A percentile compares a stretch with the other conserved stretches of the same genome.
Evolutionary conservation across 352 stramenopile species (phyloP).

Genomic region (Phytophthora nicotianae): DNA sequence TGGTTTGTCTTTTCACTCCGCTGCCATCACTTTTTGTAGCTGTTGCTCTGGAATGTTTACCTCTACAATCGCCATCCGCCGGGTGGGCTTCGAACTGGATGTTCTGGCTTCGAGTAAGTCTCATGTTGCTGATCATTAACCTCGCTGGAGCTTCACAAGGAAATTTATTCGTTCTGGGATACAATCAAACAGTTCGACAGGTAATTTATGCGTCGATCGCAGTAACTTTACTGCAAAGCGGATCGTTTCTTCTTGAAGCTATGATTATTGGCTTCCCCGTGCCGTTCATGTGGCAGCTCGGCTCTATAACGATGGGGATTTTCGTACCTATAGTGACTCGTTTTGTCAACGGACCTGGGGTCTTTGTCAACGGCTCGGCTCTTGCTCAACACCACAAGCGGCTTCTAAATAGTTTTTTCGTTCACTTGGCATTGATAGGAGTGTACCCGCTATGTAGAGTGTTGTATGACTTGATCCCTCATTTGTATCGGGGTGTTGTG

Average conservation of each 20-base stretch:
- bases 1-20: constrained; percentile 8
- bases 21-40: background rate
- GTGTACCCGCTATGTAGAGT: constrained; percentile 11
- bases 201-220: background rate
- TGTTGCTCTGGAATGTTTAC: constrained; percentile 4
- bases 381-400: background rate
- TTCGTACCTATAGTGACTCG: background rate
- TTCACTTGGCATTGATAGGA: background rate
- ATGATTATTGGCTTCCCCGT: background rate
- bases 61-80: background rate
- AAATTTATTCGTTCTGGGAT: background rate
- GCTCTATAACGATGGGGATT: background rate
- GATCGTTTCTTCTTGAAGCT: background rate
- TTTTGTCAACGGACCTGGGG: background rate
- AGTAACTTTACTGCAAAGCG: background rate
- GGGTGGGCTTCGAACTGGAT: constrained; percentile 5
- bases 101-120: background rate
- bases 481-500: background rate
- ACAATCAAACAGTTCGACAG: background rate
- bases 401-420: background rate
- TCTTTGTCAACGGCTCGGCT: constrained; percentile 1
- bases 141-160: background rate
- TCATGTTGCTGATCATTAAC: background rate
- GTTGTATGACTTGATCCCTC: constrained; percentile 2
- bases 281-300: constrained; percentile 1